A percentile compares a stretch with the other conserved stretches of the same genome.
These are phyloP conservation scores for Skeletonema costatum DNA, from an alignment of 108 stramenopile genomes.

Conservation along the genomic window DNA sequence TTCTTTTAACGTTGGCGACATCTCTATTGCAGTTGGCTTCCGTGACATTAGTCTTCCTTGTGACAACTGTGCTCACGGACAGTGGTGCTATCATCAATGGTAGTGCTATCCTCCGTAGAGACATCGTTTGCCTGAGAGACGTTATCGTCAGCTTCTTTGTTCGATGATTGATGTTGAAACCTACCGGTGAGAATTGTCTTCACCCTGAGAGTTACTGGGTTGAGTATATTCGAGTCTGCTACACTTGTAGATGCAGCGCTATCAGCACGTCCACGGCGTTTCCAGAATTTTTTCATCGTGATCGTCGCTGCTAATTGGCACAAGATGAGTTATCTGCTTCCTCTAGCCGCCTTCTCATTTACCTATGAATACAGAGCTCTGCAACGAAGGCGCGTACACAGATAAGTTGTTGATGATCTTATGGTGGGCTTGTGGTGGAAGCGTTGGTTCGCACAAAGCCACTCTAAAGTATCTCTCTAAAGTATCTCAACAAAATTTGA, in stretches of 20 bases:
- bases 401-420: too few species aligned
- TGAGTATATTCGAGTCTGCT: not conserved
- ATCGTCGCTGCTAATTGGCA: too few species aligned
- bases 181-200: not conserved
- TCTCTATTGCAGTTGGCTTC: not conserved
- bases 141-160: not conserved
- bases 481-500: too few species aligned
- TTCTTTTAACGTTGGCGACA: not conserved
- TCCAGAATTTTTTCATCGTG: not conserved
- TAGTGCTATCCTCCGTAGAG: not conserved
- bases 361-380: too few species aligned
- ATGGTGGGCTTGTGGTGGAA: too few species aligned
- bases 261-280: not conserved
- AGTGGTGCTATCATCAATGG: not conserved
- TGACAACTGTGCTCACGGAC: too few species aligned
- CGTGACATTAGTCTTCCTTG: too few species aligned
- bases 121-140: not conserved
- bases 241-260: not conserved
- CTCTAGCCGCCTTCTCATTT: too few species aligned
- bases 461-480: too few species aligned
- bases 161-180: not conserved
- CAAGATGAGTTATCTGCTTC: too few species aligned
- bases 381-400: too few species aligned
- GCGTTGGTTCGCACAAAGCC: too few species aligned
- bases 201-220: not conserved